Base-by-base conservation (phyloP, 1,284 basidiomycete genomes). In the Erythrobasidium hasegawianum region DNA sequence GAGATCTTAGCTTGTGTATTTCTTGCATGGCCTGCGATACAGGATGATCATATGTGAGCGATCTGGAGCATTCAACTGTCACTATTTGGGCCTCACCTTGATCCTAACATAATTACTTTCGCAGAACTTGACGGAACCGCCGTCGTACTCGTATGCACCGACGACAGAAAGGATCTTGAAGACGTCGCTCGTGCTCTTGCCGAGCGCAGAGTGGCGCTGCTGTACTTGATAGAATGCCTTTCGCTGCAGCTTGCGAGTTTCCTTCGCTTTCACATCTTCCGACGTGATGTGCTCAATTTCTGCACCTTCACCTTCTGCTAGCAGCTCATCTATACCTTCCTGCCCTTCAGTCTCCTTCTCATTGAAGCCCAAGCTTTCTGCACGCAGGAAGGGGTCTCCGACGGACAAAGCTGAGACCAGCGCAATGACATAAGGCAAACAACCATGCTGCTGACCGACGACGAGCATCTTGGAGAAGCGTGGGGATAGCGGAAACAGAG, bases 401-500 rank as follows among this genome's bases (percentile, higher is more conserved):
- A 97, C 92, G 2, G 90, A 92, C 69, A 98, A 78, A 7, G 89
- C 90, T 11, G 95, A 90, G 1, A 98, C 94, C 53, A 97, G 84
- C 1, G 90, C 84, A 68, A 98, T 87, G 29, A 97, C 84, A 77
- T 95, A 97, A 7, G 94, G 87, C 60, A 98, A 77, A 76, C 94
- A 97, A 2, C 85, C 88, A 73, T 96, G 88, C 76, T 97, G 93
- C 71, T 89, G 85, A 0, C 93, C 94, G 58, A 89, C 87, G 16
- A 92, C 90, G 40, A 98, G 80, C 90, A 98, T 95, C 76, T 93
- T 88, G 29, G 92, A 89, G 75, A 92, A 96, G 29, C 96, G 82
- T 4, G 96, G 96, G 2, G 88, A 86, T 39, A 99, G 83, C 1
- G 96, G 96, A 78, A 96, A 98, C 50, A 93, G 79, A 1, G 90